Percentiles rank a stretch among this genome's conserved stretches.
phyloP scores from a whole-genome alignment of 2,329 filamentous ascomycete species.

The Pestalotiopsis sp. region DNA sequence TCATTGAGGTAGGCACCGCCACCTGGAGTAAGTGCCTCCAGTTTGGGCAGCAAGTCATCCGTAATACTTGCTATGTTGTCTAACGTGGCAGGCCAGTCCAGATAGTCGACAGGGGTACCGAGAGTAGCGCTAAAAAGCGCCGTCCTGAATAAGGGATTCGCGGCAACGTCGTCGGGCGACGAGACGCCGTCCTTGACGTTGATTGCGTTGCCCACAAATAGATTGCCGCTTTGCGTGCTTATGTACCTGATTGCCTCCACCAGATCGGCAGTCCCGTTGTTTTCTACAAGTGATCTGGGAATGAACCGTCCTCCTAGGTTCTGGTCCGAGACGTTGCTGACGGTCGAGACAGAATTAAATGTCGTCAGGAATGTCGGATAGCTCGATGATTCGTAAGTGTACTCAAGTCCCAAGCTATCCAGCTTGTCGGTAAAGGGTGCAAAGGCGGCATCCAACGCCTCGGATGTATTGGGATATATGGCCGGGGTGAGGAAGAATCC shows the following conservation, averaged over 20 bases:
- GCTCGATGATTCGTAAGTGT: conserved; percentile 15
- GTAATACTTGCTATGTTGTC: conserved; percentile 18
- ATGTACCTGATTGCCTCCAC: conserved; percentile 18
- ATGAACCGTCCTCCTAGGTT: conserved; percentile 19
- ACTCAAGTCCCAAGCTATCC: conserved; percentile 12
- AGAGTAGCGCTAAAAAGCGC: conserved; percentile 15
- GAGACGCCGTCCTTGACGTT: conserved; percentile 13
- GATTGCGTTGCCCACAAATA: conserved; percentile 15
- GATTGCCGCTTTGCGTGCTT: background rate
- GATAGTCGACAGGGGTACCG: conserved; percentile 16
- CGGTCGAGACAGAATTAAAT: conserved; percentile 13
- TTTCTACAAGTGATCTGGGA: conserved; percentile 14
- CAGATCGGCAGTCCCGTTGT: conserved; percentile 9
- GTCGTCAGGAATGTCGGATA: conserved; percentile 12
- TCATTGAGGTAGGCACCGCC: conserved; percentile 40
- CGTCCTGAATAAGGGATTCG: conserved; percentile 18
- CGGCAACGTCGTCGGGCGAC: conserved; percentile 12
- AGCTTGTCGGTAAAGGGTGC: background rate
- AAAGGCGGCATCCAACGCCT: conserved; percentile 13
- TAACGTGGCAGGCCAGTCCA: conserved; percentile 12
- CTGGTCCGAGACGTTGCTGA: conserved; percentile 21
- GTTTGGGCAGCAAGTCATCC: conserved; percentile 14
- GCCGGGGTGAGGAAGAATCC: conserved; percentile 20
- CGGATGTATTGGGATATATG: conserved; percentile 7
- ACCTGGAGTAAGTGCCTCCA: conserved; percentile 19